Evolutionary conservation across 257 asterid species (phyloP).

Genomic region (Lantana camara): DNA sequence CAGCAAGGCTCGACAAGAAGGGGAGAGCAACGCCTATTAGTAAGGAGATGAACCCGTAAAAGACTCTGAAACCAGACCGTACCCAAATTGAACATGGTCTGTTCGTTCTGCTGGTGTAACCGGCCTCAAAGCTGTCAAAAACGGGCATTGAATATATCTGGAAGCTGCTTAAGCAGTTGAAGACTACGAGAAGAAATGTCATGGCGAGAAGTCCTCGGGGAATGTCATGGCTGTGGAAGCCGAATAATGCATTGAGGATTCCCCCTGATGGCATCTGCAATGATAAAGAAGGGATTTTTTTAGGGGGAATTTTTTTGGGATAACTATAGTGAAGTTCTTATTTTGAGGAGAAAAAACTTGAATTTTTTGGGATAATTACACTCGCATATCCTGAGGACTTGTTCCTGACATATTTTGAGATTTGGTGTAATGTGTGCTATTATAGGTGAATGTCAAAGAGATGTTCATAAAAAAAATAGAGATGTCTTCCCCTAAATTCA

Average conservation of each 20-base stretch:
- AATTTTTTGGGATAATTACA: too few relatives aligned
- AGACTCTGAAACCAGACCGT: slow-evolving; percentile 89
- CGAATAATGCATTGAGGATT: slow-evolving; percentile 73
- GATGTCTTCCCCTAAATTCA: too few relatives aligned
- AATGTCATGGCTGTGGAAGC: slow-evolving; percentile 80
- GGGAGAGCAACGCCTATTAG: slow-evolving; percentile 96
- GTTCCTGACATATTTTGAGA: too few relatives aligned
- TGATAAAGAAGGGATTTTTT: background rate
- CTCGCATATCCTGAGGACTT: too few relatives aligned
- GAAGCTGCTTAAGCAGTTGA: slow-evolving; percentile 98
- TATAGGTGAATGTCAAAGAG: too few relatives aligned
- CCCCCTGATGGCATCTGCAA: slow-evolving; percentile 96
- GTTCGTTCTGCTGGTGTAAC: slow-evolving; percentile 87
- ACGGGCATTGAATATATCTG: slow-evolving; percentile 98
- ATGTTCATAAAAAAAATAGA: too few relatives aligned
- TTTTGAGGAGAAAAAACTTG: too few relatives aligned
- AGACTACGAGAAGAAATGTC: slow-evolving; percentile 92
- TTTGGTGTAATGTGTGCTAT: too few relatives aligned
- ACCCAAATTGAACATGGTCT: slow-evolving; percentile 97
- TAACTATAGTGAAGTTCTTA: too few relatives aligned
- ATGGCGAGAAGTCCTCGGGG: slow-evolving; percentile 78
- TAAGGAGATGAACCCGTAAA: slow-evolving; percentile 75
- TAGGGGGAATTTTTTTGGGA: too few relatives aligned
- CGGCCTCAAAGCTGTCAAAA: slow-evolving; percentile 94
- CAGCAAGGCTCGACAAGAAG: slow-evolving; percentile 92